phyloP scores from a whole-genome alignment of 2,329 filamentous ascomycete genomes.

The Colletotrichum australisinense region DNA sequence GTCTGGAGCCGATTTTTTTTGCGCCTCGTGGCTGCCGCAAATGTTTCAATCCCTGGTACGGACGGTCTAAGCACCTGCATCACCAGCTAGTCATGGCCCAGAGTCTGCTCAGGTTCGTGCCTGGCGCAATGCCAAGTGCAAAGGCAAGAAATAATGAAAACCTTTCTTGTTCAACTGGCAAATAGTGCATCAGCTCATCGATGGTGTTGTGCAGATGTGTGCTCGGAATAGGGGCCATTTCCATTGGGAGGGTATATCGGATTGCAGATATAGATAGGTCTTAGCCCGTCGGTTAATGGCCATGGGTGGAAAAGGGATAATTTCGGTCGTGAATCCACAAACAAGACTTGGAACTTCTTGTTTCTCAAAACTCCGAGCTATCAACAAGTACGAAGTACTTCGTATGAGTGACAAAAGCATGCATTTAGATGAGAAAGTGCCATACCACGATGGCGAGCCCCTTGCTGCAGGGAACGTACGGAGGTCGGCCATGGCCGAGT shows the following conservation, averaged over 20 bases:
- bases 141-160: slow-evolving; percentile 16
- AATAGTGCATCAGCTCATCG: slow-evolving; percentile 15
- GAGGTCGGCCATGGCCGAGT: slow-evolving; percentile 20
- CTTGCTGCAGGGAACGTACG: slow-evolving; percentile 21
- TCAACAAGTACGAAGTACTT: not conserved
- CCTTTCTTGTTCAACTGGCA: not conserved
- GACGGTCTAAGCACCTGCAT: slow-evolving; percentile 1
- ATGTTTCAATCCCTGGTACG: slow-evolving; percentile 13
- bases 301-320: slow-evolving; percentile 46
- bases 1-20: slow-evolving; percentile 17
- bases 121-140: not conserved
- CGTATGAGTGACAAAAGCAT: slow-evolving; percentile 20
- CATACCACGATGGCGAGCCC: slow-evolving; percentile 12
- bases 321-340: slow-evolving; percentile 47
- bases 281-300: slow-evolving; percentile 46
- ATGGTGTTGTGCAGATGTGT: slow-evolving; percentile 7
- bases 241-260: slow-evolving; percentile 46
- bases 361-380: slow-evolving; percentile 21
- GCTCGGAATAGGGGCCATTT: slow-evolving; percentile 31
- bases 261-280: slow-evolving; percentile 52
- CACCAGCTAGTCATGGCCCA: not conserved
- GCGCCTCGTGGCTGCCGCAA: slow-evolving; percentile 8
- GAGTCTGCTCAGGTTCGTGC: not conserved
- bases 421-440: slow-evolving; percentile 7
- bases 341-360: slow-evolving; percentile 23